Evolutionary conservation across 2,329 filamentous ascomycete species (phyloP).

Genomic region (Colletotrichum cereale): DNA sequence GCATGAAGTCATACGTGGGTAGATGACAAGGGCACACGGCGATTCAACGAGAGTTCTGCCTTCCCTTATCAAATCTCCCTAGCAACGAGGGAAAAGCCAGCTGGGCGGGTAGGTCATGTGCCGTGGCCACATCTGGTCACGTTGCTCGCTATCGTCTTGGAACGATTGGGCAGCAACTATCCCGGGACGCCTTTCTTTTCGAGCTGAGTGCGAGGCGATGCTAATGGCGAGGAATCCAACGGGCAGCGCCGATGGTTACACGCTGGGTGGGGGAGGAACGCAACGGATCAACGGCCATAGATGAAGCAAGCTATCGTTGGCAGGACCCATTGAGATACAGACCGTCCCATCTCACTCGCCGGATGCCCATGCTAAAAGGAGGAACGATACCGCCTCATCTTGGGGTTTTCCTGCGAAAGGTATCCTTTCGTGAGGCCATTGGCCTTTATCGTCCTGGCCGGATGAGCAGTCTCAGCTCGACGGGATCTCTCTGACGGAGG

Average conservation of each 20-base stretch:
- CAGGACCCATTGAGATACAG: slow-evolving; percentile 26
- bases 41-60: slow-evolving; percentile 6
- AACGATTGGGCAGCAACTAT: slow-evolving; percentile 37
- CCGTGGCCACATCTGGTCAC: slow-evolving; percentile 24
- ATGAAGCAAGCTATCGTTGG: slow-evolving; percentile 7
- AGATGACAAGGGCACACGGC: slow-evolving; percentile 1
- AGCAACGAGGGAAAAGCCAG: slow-evolving; percentile 27
- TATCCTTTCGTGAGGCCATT: slow-evolving; percentile 25
- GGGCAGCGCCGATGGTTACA: slow-evolving; percentile 25
- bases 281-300: slow-evolving; percentile 19
- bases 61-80: slow-evolving; percentile 16
- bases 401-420: slow-evolving; percentile 6
- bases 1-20: slow-evolving; percentile 38
- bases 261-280: slow-evolving; percentile 19
- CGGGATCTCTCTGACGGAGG: slow-evolving; percentile 39
- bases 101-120: slow-evolving; percentile 39
- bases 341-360: slow-evolving; percentile 28
- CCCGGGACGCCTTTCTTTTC: slow-evolving; percentile 29
- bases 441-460: slow-evolving; percentile 22
- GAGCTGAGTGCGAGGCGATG: slow-evolving; percentile 41
- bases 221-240: slow-evolving; percentile 23
- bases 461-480: slow-evolving; percentile 35
- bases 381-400: slow-evolving; percentile 10
- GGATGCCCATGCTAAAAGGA: neutral
- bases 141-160: slow-evolving; percentile 24